Evolutionary conservation across 2,329 filamentous ascomycete species (phyloP), one percentile per base, ranked within the genome.

Genomic region (Aspergillus quadricinctus): DNA sequence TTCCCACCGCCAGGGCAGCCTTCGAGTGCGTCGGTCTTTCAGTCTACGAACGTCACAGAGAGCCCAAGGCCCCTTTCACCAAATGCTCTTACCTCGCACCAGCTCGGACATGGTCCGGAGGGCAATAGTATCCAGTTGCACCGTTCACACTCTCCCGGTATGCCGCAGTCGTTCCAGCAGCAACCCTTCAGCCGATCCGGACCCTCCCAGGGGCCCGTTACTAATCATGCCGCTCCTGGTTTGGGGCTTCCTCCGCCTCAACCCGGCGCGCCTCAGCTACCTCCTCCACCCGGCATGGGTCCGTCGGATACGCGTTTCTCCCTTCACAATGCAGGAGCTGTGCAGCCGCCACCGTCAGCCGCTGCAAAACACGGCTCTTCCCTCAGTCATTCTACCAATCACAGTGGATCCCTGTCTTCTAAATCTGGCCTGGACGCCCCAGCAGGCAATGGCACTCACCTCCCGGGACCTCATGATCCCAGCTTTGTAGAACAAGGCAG

Each of bases 11-110:
- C 71, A 14, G 69, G 71, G 55, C 73, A 66, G 59, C 64, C 61
- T 62, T 78, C 72, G 19, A 79, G 77, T 57, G 77, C 78, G 49
- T 82, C 81, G 19, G 82, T 92, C 61, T 95, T 90, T 69, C 82
- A 85, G 8, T 86, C 91, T 61, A 82, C 83, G 53, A 82, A 78
- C 57, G 89, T 96, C 78, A 94, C 89, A 3, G 91, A 96, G 72
- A 95, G 90, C 62, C 91, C 92, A 0, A 95, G 92, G 69, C 88
- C 92, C 3, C 78, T 96, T 43, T 80, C 77, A 25, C 78, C 78
- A n/a, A 77, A 74, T 59, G 68, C 72, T 11, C 64, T 73, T 37
- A 67, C 68, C 28, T 72, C 73, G 45, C 73, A 75, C 43, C 74
- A 76, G 57, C 63, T 72, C 5, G 66, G 67, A 28, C 70, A 74